A percentile compares a stretch with the other conserved stretches of the same genome.
These are phyloP conservation scores for Tetrapyrgos nigripes DNA, from an alignment of 1,284 basidiomycete species.

Conservation along the genomic window DNA sequence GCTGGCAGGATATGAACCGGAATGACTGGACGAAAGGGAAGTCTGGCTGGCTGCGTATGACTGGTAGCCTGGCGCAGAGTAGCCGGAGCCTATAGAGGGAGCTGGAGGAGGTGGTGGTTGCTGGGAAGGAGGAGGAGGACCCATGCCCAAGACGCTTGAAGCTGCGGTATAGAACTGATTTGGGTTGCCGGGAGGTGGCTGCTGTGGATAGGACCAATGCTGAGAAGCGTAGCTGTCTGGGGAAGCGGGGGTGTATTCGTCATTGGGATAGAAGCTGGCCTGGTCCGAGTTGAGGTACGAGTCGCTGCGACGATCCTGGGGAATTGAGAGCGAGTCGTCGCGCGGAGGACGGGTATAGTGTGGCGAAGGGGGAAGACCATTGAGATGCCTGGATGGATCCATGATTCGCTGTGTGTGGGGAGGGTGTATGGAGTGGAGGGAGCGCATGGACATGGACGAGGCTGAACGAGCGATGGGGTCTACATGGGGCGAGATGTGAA, in stretches of 20 bases:
- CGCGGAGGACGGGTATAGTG: conserved; percentile 16
- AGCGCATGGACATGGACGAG: conserved; percentile 58
- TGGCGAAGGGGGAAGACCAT: conserved; percentile 38
- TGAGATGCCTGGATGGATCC: conserved; percentile 39
- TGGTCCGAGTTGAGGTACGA: conserved; percentile 12
- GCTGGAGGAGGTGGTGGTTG: conserved; percentile 30
- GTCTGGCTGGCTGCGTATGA: conserved; percentile 20
- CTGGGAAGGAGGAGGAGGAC: conserved; percentile 54
- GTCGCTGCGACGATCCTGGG: conserved; percentile 9
- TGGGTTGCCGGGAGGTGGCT: conserved; percentile 17
- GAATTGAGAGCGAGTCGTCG: conserved; percentile 17
- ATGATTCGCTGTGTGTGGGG: conserved; percentile 20
- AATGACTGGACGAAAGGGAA: conserved; percentile 16
- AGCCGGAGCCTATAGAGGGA: conserved; percentile 2
- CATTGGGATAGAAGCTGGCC: conserved; percentile 2
- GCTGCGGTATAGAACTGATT: conserved; percentile 74
- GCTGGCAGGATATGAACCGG: conserved; percentile 11
- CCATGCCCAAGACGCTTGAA: conserved; percentile 82
- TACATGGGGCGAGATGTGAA: conserved; percentile 46
- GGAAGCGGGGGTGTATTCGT: conserved; percentile 6
- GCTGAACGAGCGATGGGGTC: conserved; percentile 54
- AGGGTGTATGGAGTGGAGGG: conserved; percentile 37
- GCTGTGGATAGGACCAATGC: conserved; percentile 3
- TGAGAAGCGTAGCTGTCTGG: conserved; percentile 9
- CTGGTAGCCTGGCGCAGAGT: conserved; percentile 7